Base-by-base conservation (phyloP, 805 yeast species). In the Wickerhamiella allomyrinae region DNA sequence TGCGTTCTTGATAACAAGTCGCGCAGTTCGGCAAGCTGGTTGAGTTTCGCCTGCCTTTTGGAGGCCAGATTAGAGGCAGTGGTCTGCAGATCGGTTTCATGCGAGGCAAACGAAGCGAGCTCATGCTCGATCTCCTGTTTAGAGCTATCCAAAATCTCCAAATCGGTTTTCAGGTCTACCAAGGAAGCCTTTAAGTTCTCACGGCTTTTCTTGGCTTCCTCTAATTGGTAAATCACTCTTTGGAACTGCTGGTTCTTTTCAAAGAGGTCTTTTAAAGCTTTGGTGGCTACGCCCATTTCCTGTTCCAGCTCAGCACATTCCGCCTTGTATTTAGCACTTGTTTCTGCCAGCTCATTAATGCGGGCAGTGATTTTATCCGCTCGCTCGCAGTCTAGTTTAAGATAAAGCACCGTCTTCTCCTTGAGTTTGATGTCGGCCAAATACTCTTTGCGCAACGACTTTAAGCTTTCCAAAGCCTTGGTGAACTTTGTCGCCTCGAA, bases 401-500 rank as follows among this genome's bases (percentile, higher is more conserved):
- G 63, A 57, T 86, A 93, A 41, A 76, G 76, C 0, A 84, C 94
- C 15, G 82, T 76, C 52, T 82, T 85, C 48, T 80, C 77, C 37
- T 86, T 66, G 8, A 89, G 59, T 53, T 78, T 81, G 29, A 84
- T 78, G 45, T 86, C 94, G 1, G 69, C 65, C 9, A 76, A 65
- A 72, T 84, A 73, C 35, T 84, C 93, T 53, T 87, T 89, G 41
- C 81, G 74, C 34, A 86, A 73, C 1, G 58, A 59, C 55, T 86
- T 87, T 53, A 91, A 67, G 41, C 73, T 74, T 45, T 87, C 95
- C 29, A 91, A 65, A 0, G 91, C 94, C 56, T 84, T 89, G 1
- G 95, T 85, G 55, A 82, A 93, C 58, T 84, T 86, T 50, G 85
- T 74, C 0, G 96, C 95, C 60, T 91, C 96, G 55, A 91, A 91